Evolutionary conservation across 176 grass and related monocot species (phyloP).

Genomic region (Themeda triandra): DNA sequence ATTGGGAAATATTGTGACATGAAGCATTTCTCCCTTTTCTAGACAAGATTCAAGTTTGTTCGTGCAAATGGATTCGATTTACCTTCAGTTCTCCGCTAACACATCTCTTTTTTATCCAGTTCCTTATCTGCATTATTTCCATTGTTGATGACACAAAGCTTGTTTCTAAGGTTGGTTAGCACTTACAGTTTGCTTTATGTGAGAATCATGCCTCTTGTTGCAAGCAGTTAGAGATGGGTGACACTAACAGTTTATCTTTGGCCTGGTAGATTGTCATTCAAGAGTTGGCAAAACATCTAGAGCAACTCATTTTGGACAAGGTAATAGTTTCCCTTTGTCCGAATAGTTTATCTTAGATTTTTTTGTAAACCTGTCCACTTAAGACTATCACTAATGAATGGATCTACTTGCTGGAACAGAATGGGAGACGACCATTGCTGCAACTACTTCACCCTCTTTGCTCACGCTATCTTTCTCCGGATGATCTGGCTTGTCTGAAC

Average conservation of each 20-base stretch:
- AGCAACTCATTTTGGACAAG: conserved; percentile 85
- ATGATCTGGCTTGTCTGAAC: conserved; percentile 68
- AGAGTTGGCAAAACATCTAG: conserved; percentile 58
- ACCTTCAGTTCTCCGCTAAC: conserved; percentile 23
- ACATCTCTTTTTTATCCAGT: conserved; percentile 39
- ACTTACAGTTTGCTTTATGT: not conserved
- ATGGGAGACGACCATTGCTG: conserved; percentile 78
- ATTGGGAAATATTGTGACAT: not conserved
- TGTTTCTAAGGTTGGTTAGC: conserved; percentile 59
- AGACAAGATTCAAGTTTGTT: not conserved
- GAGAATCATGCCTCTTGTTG: not conserved
- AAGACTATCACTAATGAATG: not conserved
- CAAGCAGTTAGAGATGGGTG: not conserved
- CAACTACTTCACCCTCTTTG: conserved; percentile 73
- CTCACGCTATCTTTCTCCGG: conserved; percentile 73
- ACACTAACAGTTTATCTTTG: conserved; percentile 19
- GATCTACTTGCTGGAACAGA: conserved; percentile 51
- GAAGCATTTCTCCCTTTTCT: not conserved
- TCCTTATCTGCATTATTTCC: conserved; percentile 74
- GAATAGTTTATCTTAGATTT: not conserved
- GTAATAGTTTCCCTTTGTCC: conserved; percentile 21
- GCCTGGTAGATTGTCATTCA: conserved; percentile 60
- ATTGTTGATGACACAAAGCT: conserved; percentile 96
- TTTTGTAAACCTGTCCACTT: not conserved
- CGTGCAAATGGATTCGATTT: not conserved